Evolutionary conservation across 2,329 filamentous ascomycete genomes (phyloP).

Genomic region (Biscogniauxia mediterranea): DNA sequence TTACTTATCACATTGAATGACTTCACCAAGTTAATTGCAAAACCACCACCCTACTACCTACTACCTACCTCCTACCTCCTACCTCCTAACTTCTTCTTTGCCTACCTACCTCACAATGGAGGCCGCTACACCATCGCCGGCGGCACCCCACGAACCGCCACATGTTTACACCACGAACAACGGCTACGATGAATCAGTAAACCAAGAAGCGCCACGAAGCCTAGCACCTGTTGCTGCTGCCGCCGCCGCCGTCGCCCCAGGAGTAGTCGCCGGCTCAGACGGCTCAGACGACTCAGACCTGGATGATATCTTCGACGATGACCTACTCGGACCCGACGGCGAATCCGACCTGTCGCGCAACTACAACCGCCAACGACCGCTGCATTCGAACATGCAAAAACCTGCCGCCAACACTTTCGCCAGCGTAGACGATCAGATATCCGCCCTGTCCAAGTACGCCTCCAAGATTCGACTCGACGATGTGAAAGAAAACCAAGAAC

Average conservation of each 20-base stretch:
- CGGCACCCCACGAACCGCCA: conserved; percentile 45
- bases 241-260: conserved; percentile 32
- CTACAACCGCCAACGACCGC: conserved; percentile 79
- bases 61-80: too few relatives aligned
- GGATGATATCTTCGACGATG: conserved; percentile 42
- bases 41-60: too few relatives aligned
- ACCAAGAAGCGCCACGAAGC: conserved; percentile 22
- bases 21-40: too few relatives aligned
- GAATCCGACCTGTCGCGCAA: conserved; percentile 76
- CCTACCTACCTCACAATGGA: conserved; percentile 23
- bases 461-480: conserved; percentile 78
- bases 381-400: conserved; percentile 74
- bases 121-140: conserved; percentile 27
- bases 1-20: too few relatives aligned
- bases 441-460: conserved; percentile 80
- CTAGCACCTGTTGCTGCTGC: conserved; percentile 24
- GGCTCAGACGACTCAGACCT: conserved; percentile 35
- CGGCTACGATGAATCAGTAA: conserved; percentile 42
- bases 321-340: conserved; percentile 49
- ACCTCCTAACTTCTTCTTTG: background rate
- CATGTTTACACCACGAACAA: conserved; percentile 44
- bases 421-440: conserved; percentile 83
- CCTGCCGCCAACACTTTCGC: conserved; percentile 76
- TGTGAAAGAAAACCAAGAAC: conserved; percentile 51
- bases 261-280: conserved; percentile 20